Evolutionary conservation across 2,329 filamentous ascomycete species (phyloP).

Genomic region (Neospermospora avenae): DNA sequence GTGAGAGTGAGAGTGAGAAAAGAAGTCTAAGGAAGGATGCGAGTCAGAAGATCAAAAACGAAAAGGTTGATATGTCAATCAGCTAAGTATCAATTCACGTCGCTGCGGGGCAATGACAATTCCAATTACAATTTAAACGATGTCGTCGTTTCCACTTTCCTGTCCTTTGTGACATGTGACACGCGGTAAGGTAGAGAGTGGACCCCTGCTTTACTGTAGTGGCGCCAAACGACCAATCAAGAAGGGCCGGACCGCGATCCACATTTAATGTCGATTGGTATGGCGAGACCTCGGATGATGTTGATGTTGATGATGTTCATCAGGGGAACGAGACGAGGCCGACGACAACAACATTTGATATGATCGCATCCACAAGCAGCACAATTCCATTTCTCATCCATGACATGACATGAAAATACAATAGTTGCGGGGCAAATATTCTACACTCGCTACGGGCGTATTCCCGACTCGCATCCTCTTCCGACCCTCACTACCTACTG

Average conservation of each 20-base stretch:
- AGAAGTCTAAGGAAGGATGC: background rate
- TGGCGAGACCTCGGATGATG: background rate
- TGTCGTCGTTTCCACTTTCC: background rate
- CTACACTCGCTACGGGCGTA: background rate
- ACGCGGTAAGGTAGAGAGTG: background rate
- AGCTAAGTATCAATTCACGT: too few species aligned
- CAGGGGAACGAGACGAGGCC: background rate
- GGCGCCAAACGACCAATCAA: background rate
- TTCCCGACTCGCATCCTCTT: background rate
- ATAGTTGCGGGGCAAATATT: background rate
- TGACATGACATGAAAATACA: background rate
- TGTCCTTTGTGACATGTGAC: slow-evolving; percentile 3
- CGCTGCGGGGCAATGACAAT: too few species aligned
- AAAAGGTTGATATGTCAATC: background rate
- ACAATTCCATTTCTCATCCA: background rate
- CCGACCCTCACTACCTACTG: background rate
- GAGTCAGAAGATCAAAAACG: background rate
- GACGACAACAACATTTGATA: background rate
- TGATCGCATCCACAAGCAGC: background rate
- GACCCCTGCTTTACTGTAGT: background rate
- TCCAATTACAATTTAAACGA: background rate
- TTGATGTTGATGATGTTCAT: background rate
- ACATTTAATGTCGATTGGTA: background rate
- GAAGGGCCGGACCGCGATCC: background rate
- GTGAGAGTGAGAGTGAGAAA: background rate